Evolutionary conservation across 2,329 filamentous ascomycete genomes (phyloP), one percentile per base, ranked within the genome.

Genomic region (Ophiocordyceps camponoti-floridani): DNA sequence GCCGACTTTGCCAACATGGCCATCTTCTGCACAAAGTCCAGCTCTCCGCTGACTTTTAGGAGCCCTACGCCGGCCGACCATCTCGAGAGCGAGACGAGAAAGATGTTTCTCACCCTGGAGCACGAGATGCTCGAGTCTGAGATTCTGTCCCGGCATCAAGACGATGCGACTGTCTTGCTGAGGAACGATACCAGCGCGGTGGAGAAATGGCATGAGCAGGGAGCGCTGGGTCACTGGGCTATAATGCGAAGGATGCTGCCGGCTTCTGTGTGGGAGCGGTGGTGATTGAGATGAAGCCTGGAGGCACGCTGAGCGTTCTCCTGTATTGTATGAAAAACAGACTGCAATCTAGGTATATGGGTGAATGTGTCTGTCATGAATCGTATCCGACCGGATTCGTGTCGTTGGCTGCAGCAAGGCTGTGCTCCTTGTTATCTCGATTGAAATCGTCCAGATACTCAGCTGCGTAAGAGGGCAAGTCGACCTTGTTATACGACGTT

Each of bases 1-100:
- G 63, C 65, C 27, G 84, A 94, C 56, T 95, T 96, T 60, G 85
- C 87, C 58, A 98, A 98, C 66, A 86, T 96, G 74, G 84, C 96
- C 42, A 78, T 96, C 48, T 95, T 95, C 66, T 98, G 91, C 69
- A 79, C 75, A 47, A 89, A 87, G 62, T 68, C 65, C 11, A 47
- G 49, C 23, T 54, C 54, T 3, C 54, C 63, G 0, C 63, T 87
- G 35, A 64, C 57, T 0, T 96, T 96, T 66, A 73, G 88, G 12
- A 55, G 67, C 14, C 75, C 87, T 0, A 65, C 62, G 0, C 60
- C 70, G 7, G 64, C 66, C 2, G 91, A 98, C 56, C 80, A 75
- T 54, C 65, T 94, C 31, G 73, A 74, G 35, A 94, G 83, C 58
- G 67, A 76, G 40, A 78, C 82, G 12, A 68, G 91, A 30, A 64